Evolutionary conservation across 2,329 filamentous ascomycete genomes (phyloP).

Genomic region (Xylaria sp.): DNA sequence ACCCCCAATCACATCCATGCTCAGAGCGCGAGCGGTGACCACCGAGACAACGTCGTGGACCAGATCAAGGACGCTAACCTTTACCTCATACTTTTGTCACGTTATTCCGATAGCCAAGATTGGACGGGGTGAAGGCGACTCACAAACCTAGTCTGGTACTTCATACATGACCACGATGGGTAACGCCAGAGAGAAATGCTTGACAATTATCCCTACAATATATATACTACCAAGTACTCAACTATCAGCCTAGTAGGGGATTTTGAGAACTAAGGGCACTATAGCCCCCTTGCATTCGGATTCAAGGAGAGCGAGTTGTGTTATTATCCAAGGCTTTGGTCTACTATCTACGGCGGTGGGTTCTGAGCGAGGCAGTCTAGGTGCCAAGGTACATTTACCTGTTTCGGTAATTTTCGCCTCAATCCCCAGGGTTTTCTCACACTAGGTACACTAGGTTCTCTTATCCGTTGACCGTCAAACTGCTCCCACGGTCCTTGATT

Average conservation of each 20-base stretch:
- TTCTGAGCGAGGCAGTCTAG: background rate
- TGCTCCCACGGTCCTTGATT: background rate
- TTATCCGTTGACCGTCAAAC: constrained; percentile 7
- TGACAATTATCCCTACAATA: background rate
- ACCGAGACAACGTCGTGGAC: constrained; percentile 13
- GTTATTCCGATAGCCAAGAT: constrained; percentile 24
- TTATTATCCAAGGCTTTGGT: background rate
- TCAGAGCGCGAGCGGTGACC: constrained; percentile 12
- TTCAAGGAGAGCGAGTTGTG: background rate
- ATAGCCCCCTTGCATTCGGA: background rate
- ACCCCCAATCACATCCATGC: background rate
- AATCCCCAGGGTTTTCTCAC: background rate
- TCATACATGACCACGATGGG: background rate
- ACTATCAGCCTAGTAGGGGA: constrained; percentile 1
- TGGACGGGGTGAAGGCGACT: constrained; percentile 15
- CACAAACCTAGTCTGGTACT: background rate
- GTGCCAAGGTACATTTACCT: constrained; percentile 24
- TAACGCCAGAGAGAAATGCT: background rate
- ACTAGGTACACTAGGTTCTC: background rate
- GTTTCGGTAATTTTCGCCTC: constrained; percentile 17
- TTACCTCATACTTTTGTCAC: constrained; percentile 32
- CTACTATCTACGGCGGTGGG: background rate
- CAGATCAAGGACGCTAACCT: constrained; percentile 30
- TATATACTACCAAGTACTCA: too few species aligned
- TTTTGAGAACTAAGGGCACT: too few species aligned